Evolutionary conservation across 345 rosid genomes (phyloP).

Genomic region (rapeseed (Brassica napus)): DNA sequence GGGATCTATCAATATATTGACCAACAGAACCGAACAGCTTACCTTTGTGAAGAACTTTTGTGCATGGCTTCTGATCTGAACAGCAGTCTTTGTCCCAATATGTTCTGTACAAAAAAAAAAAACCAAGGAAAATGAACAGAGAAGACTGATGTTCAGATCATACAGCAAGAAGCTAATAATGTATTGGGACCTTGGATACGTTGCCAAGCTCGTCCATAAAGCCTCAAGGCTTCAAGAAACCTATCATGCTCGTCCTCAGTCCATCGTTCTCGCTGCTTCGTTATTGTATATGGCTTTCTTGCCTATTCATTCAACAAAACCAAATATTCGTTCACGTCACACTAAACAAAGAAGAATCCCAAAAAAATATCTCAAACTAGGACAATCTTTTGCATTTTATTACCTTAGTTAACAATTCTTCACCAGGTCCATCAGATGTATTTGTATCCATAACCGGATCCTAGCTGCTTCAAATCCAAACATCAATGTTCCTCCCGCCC

Average conservation of each 20-base stretch:
- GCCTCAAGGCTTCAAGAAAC: conserved; percentile 85
- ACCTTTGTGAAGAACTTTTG: background rate
- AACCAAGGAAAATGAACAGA: background rate
- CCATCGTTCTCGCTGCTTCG: conserved; percentile 92
- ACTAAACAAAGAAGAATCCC: background rate
- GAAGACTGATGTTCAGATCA: too few species aligned
- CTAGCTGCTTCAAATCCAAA: conserved; percentile 73
- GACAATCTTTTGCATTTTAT: too few species aligned
- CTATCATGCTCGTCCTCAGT: conserved; percentile 88
- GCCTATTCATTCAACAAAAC: conserved; percentile 34
- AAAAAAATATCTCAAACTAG: background rate
- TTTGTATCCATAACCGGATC: conserved; percentile 68
- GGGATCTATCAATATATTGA: too few species aligned
- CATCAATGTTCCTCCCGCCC: conserved; percentile 9
- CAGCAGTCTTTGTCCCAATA: conserved; percentile 95
- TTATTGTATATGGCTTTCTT: conserved; percentile 85
- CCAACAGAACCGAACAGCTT: too few species aligned
- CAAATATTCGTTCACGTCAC: background rate
- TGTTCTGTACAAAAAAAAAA: conserved; percentile 57
- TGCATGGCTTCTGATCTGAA: conserved; percentile 24
- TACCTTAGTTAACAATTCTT: conserved; percentile 81
- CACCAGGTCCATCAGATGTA: conserved; percentile 55
- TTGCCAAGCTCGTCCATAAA: conserved; percentile 89
- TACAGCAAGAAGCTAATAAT: background rate
- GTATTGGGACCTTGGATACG: background rate